Base-by-base conservation (phyloP, 768 basidiomycete genomes). In the Tylopilus intermedius region DNA sequence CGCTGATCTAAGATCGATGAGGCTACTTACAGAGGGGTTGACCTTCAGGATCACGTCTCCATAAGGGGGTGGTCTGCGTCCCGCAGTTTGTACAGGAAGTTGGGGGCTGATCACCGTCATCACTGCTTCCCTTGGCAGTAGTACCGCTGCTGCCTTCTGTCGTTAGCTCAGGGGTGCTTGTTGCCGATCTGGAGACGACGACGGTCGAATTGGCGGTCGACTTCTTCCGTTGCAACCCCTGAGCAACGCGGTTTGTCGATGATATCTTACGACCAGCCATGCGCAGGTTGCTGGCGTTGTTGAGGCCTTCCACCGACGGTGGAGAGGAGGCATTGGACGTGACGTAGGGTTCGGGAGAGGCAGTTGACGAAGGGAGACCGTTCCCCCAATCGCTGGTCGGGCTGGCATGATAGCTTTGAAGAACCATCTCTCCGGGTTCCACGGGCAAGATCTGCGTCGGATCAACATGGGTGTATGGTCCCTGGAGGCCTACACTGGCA, bases 51-150 rank as follows among this genome's bases (percentile, higher is more conserved):
- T 95, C 91, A 56, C 92, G 75, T 68, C 92, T 79, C 92, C 92
- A 95, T 43, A 95, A 72, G 8, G 92, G 92, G 37, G 94, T 97
- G 65, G 93, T 96, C 11, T 90, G 94, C 50, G 94, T 97, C 62
- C 90, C 86, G 69, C 94, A 97, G 65, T 97, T 97, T 6, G 90
- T 92, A 68, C 94, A 97, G 27, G 89, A 74, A 2, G 92, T 96
- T 8, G 86, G 90, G 7, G 81, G 66, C 52, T 79, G 76, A 43
- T 90, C 88, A 47, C 77, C 81, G 50, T 88, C 86, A 55, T 86
- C 90, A 45, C 75, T 75, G 40, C 67, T 73, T 24, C 73, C 74
- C 58, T 75, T 77, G 51, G 59, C 62, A 51, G 58, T 63, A 47
- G 52, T 62, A 56, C 59, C 62, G 52, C 63, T 66, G 49, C 66